Evolutionary conservation across 2,329 filamentous ascomycete genomes (phyloP).

Genomic region (Scedosporium minutisporum): DNA sequence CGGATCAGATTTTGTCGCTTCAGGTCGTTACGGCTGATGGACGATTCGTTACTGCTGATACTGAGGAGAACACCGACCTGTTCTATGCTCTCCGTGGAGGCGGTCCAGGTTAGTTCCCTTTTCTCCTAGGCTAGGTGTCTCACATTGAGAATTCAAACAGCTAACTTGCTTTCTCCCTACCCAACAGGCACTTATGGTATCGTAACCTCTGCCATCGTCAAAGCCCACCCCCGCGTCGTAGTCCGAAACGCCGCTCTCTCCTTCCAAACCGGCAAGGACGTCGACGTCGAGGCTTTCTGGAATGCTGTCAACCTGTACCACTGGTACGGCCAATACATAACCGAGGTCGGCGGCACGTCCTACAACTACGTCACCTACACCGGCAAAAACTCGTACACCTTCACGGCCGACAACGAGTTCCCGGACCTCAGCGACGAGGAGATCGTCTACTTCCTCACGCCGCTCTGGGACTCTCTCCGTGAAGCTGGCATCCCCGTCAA

Average conservation of each 20-base stretch:
- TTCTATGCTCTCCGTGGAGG: slow-evolving; percentile 41
- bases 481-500: slow-evolving; percentile 15
- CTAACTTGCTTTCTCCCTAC: not conserved
- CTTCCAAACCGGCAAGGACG: slow-evolving; percentile 15
- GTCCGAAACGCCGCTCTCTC: slow-evolving; percentile 22
- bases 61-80: slow-evolving; percentile 31
- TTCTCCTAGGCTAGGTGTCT: not conserved
- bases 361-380: slow-evolving; percentile 23
- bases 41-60: slow-evolving; percentile 29
- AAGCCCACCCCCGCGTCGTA: slow-evolving; percentile 22
- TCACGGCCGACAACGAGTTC: slow-evolving; percentile 22
- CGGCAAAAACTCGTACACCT: slow-evolving; percentile 14
- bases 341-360: slow-evolving; percentile 23
- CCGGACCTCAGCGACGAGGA: slow-evolving; percentile 18
- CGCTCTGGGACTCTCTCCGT: slow-evolving; percentile 24
- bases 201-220: slow-evolving; percentile 27
- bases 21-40: slow-evolving; percentile 39
- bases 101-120: slow-evolving; percentile 15
- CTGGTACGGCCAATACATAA: slow-evolving; percentile 21
- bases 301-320: slow-evolving; percentile 22
- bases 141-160: not conserved
- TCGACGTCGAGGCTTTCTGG: slow-evolving; percentile 17
- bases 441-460: slow-evolving; percentile 27
- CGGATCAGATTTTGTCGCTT: slow-evolving; percentile 37
- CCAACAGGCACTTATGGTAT: slow-evolving; percentile 30